Conservation (phyloP, 768 basidiomycete genomes). For the Galerina marginata region DNA sequence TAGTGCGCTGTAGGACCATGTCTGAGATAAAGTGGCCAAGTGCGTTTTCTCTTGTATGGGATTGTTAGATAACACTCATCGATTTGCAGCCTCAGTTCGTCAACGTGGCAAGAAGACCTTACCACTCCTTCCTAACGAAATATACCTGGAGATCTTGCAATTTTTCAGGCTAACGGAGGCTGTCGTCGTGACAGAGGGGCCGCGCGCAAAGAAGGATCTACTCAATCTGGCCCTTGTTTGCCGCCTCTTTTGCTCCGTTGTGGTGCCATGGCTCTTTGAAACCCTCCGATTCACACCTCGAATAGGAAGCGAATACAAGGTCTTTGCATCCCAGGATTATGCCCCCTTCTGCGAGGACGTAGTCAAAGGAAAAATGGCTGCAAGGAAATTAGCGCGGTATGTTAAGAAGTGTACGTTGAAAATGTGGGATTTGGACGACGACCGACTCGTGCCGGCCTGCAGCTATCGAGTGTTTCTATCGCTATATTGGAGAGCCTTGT, state of each 20-base stretch:
- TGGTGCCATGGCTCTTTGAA: conserved; percentile 46
- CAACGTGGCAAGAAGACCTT: conserved; percentile 12
- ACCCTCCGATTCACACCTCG: conserved; percentile 27
- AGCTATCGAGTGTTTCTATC: conserved; percentile 3
- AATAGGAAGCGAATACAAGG: neutral
- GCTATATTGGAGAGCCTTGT: conserved; percentile 21
- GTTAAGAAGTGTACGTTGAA: conserved; percentile 15
- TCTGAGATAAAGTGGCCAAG: conserved; percentile 8
- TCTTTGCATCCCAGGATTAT: too few species aligned
- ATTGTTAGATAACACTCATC: neutral
- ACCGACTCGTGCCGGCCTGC: neutral
- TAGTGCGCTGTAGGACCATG: neutral
- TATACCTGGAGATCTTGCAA: conserved; percentile 49
- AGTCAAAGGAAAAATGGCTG: neutral
- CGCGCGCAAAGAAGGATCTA: conserved; percentile 14
- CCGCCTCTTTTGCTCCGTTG: conserved; percentile 44
- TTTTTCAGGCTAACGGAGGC: conserved; percentile 28
- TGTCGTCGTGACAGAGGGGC: conserved; percentile 20
- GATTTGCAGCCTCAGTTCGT: conserved; percentile 24
- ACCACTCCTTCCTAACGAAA: conserved; percentile 46
- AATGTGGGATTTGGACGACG: neutral
- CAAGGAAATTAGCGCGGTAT: conserved; percentile 2
- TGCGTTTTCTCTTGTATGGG: neutral
- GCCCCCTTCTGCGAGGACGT: conserved; percentile 8
- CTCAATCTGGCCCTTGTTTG: conserved; percentile 46